phyloP scores from a whole-genome alignment of 2,329 filamentous ascomycete genomes.

The Diaporthe sp. region DNA sequence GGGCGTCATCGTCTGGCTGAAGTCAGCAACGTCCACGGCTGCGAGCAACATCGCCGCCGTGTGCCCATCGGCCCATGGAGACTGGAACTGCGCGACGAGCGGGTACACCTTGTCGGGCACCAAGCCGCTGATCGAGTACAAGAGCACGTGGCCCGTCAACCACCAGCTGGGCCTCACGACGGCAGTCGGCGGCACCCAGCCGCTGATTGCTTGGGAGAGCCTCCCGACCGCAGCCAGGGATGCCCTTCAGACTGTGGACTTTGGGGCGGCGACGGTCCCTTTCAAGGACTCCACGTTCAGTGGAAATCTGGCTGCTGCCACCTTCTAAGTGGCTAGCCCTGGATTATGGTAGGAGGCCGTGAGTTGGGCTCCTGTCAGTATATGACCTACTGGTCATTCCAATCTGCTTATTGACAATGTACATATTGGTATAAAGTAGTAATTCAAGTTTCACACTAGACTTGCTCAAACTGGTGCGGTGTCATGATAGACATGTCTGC shows the following conservation, averaged over 20 bases:
- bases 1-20: constrained; percentile 49
- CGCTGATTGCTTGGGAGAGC: constrained; percentile 59
- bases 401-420: not conserved
- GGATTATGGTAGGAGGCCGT: not conserved
- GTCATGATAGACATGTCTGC: not conserved
- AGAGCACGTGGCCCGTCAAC: constrained; percentile 49
- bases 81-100: constrained; percentile 44
- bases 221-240: constrained; percentile 51
- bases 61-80: constrained; percentile 54
- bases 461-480: not conserved
- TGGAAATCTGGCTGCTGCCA: constrained; percentile 32
- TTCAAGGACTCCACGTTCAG: constrained; percentile 37
- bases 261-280: constrained; percentile 47
- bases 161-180: constrained; percentile 54
- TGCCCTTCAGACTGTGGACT: constrained; percentile 55
- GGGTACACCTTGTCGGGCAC: constrained; percentile 41
- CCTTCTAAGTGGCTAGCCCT: constrained; percentile 8
- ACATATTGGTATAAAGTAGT: not conserved
- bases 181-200: constrained; percentile 52
- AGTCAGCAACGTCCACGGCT: constrained; percentile 44
- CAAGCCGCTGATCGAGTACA: constrained; percentile 51
- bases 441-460: too few relatives aligned
- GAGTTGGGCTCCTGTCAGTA: not conserved
- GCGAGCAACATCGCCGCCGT: constrained; percentile 52
- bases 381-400: not conserved